A percentile compares a stretch with the other conserved stretches of the same genome.
phyloP scores from a whole-genome alignment of 2,329 filamentous ascomycete genomes.

The Stemphylium beticola region DNA sequence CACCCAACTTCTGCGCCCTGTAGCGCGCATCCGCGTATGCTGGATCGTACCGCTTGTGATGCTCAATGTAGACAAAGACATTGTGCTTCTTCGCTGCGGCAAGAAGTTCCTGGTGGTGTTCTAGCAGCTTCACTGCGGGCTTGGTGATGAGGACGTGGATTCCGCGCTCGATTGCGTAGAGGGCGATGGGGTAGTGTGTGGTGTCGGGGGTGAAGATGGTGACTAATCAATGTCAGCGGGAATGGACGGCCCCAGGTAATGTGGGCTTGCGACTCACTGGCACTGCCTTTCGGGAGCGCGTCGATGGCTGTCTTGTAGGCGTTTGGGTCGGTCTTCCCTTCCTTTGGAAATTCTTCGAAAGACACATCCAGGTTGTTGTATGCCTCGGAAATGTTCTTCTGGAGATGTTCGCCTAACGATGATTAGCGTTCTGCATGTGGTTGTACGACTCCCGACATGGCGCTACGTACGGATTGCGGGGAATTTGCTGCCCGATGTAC shows the following conservation, averaged over 20 bases:
- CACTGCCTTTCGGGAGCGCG: conserved; percentile 77
- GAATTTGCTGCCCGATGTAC: conserved; percentile 86
- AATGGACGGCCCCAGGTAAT: background rate
- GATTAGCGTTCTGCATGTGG: conserved; percentile 22
- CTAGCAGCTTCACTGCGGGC: conserved; percentile 84
- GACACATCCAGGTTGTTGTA: conserved; percentile 90
- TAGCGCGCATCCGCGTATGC: conserved; percentile 87
- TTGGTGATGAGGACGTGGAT: conserved; percentile 95
- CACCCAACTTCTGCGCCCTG: conserved; percentile 76
- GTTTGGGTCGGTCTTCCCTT: conserved; percentile 75
- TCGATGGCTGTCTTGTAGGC: conserved; percentile 91
- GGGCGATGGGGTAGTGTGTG: conserved; percentile 88
- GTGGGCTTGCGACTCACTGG: conserved; percentile 55
- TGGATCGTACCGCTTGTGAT: conserved; percentile 95
- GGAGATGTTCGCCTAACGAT: conserved; percentile 74
- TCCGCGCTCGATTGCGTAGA: conserved; percentile 86
- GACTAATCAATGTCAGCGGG: conserved; percentile 51
- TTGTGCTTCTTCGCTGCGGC: conserved; percentile 73
- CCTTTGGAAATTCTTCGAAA: conserved; percentile 80
- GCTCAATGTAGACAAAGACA: conserved; percentile 92
- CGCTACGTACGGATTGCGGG: conserved; percentile 78
- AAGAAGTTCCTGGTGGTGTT: conserved; percentile 78
- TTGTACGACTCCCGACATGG: background rate
- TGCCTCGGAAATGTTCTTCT: conserved; percentile 83
- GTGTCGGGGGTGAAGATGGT: conserved; percentile 96